Conservation (phyloP, 1,284 basidiomycete genomes). For the Ceratobasidium papillatum region DNA sequence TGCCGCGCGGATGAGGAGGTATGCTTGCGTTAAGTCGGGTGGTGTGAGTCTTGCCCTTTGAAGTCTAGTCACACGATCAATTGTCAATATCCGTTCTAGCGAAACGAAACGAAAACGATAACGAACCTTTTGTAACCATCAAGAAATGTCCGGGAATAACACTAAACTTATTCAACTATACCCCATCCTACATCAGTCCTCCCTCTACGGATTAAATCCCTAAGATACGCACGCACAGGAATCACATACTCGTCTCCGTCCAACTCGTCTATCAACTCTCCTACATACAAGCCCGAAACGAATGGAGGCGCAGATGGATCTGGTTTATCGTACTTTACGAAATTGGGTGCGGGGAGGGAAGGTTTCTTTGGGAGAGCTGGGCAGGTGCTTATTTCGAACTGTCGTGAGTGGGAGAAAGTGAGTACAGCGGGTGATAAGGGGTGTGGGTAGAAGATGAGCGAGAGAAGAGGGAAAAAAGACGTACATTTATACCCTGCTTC, state of each 20-base stretch:
- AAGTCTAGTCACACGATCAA: slow-evolving; percentile 62
- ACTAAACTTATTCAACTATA: slow-evolving; percentile 86
- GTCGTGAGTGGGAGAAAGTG: not conserved
- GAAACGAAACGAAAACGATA: too few species aligned
- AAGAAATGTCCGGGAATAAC: slow-evolving; percentile 84
- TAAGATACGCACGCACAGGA: slow-evolving; percentile 65
- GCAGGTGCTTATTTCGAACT: slow-evolving; percentile 86
- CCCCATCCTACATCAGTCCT: not conserved
- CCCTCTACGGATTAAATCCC: too few species aligned
- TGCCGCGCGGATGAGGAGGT: slow-evolving; percentile 73
- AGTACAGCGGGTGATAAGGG: too few species aligned
- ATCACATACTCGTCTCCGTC: slow-evolving; percentile 73
- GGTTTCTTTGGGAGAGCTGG: slow-evolving; percentile 83
- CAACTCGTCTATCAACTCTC: slow-evolving; percentile 71
- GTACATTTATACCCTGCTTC: slow-evolving; percentile 71
- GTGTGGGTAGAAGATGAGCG: too few species aligned
- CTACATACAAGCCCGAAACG: slow-evolving; percentile 73
- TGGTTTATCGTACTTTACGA: slow-evolving; percentile 51
- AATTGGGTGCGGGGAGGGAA: slow-evolving; percentile 58
- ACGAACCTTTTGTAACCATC: slow-evolving; percentile 76
- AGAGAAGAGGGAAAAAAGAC: not conserved
- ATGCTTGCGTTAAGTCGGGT: slow-evolving; percentile 76
- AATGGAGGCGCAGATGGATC: slow-evolving; percentile 86
- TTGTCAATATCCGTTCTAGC: too few species aligned
- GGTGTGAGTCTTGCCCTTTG: slow-evolving; percentile 77